These are phyloP conservation scores for Plasmopara muralis DNA, from an alignment of 352 stramenopile genomes.

Conservation along the genomic window DNA sequence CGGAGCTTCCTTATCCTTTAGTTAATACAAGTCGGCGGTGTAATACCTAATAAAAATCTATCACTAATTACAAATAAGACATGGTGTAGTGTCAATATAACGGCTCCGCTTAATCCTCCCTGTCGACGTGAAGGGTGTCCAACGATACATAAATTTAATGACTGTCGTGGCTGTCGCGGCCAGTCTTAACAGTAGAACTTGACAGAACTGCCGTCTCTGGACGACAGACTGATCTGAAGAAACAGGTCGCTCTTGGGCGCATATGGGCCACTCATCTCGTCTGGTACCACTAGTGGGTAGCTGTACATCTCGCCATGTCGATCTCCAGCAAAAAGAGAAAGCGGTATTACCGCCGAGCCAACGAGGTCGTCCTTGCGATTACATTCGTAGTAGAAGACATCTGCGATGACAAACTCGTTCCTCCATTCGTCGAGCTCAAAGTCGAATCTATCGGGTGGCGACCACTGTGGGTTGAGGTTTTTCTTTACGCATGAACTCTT, in stretches of 20 bases:
- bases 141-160: neutral
- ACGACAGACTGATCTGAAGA: constrained; percentile 55
- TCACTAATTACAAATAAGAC: no score
- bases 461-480: constrained; percentile 63
- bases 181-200: constrained; percentile 33
- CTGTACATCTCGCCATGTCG: constrained; percentile 61
- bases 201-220: constrained; percentile 40
- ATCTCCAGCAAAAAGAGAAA: constrained; percentile 49
- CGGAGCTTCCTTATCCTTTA: no score
- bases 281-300: constrained; percentile 61
- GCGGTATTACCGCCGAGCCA: constrained; percentile 55
- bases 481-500: constrained; percentile 68
- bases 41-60: no score
- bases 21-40: no score
- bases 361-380: constrained; percentile 67
- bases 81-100: no score
- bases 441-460: constrained; percentile 65
- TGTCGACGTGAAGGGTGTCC: no score
- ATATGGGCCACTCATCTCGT: constrained; percentile 39
- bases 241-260: constrained; percentile 50
- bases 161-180: neutral
- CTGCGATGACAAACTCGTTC: constrained; percentile 52
- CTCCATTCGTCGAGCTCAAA: constrained; percentile 58
- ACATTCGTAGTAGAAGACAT: constrained; percentile 71
- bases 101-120: no score